Evolutionary conservation across 2,329 filamentous ascomycete species (phyloP).

Genomic region (Nemania sp.): DNA sequence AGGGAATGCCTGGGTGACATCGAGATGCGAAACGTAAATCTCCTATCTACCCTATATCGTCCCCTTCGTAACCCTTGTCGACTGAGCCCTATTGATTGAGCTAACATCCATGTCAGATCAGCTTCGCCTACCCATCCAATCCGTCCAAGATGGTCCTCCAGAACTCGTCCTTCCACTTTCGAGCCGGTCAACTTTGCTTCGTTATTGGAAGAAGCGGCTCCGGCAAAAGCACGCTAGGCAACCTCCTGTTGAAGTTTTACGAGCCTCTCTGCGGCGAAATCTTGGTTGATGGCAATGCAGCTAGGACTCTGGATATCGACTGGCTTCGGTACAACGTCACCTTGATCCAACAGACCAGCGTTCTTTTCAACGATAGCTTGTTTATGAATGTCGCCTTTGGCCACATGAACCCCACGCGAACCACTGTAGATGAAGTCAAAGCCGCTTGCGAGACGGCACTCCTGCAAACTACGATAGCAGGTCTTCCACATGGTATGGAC

Average conservation of each 20-base stretch:
- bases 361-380: conserved; percentile 81
- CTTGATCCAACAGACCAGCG: conserved; percentile 79
- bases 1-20: conserved; percentile 66
- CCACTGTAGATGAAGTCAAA: conserved; percentile 60
- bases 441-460: conserved; percentile 69
- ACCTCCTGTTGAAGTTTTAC: conserved; percentile 80
- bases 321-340: conserved; percentile 82
- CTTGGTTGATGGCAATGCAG: conserved; percentile 65
- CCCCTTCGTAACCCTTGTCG: neutral
- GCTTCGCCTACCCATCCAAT: conserved; percentile 79
- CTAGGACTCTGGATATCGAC: conserved; percentile 64
- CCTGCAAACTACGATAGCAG: conserved; percentile 68
- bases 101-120: conserved; percentile 58
- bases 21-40: conserved; percentile 67
- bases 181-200: conserved; percentile 74
- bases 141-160: conserved; percentile 63
- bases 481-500: conserved; percentile 71
- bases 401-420: conserved; percentile 51
- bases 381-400: conserved; percentile 80
- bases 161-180: conserved; percentile 69
- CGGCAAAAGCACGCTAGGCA: conserved; percentile 87
- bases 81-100: neutral
- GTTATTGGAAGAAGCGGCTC: conserved; percentile 86
- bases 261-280: conserved; percentile 67
- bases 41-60: neutral